Base-by-base conservation (phyloP, 2,329 filamentous ascomycete species). In the Fusarium sp. region DNA sequence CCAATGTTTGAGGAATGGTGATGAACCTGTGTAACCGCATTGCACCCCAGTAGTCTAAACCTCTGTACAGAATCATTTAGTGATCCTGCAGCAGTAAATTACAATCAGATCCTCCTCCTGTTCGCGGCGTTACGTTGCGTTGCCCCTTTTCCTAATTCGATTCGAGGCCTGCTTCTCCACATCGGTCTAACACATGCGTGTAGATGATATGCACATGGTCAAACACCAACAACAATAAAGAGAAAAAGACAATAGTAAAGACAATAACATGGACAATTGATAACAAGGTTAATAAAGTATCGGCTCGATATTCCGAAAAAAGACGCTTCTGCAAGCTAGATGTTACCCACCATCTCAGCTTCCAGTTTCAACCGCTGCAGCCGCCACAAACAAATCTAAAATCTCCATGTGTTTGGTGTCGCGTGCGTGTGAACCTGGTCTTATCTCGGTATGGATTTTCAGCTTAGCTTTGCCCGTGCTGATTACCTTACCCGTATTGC, bases 341-440 rank as follows among this genome's bases (percentile, higher is more conserved):
- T 46, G 35, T n/a, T 20, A 47, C 39, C 37, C 37, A 63, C 60
- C 43, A 38, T 44, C 33, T 35, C 31, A 41, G 28, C 23, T 46
- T 37, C 46, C n/a, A 33, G 48, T 24, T 53, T 33, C 50, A 63
- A 42, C 56, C 66, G 67, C 67, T 63, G 18, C 49, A 70, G 57
- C 67, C 67, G 67, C 66, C 53, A 49, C 28, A 52, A 29, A 31
- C 24, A 44, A 69, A 67, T 67, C 44, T n/a, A n/a, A n/a, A 41
- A 37, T 33, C 35, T 37, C 39, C 49, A 38, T 31, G 23, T 20
- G 38, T n/a, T 33, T 21, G 42, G 28, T 63, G 63, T 69, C 63
- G 67, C 67, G 59, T 66, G 67, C 52, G 63, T 68, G 23, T 23
- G 52, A 66, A 57, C 52, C 29, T 44, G 39, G 43, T 39, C 46